phyloP scores from a whole-genome alignment of 257 asterid genomes.

The Plantago ovata region DNA sequence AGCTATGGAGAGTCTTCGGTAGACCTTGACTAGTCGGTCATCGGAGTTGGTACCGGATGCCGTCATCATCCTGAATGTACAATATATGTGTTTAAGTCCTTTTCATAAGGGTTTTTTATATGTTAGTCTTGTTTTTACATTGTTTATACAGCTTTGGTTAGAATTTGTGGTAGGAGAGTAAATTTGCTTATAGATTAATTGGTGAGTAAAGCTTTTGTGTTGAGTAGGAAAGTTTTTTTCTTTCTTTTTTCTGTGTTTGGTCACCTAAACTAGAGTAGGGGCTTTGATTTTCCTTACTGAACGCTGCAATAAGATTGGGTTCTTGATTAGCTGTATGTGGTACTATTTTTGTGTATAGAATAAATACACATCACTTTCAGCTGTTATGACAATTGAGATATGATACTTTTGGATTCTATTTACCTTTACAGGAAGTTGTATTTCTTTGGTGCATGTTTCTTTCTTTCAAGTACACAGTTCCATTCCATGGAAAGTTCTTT shows the following conservation, averaged over 20 bases:
- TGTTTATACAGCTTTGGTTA: slow-evolving; percentile 40
- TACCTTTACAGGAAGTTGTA: neutral
- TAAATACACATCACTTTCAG: slow-evolving; percentile 6
- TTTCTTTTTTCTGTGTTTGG: slow-evolving; percentile 28
- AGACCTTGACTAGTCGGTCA: slow-evolving; percentile 24
- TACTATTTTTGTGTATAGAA: neutral
- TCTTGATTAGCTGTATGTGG: slow-evolving; percentile 14
- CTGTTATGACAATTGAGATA: neutral
- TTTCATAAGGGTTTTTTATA: neutral
- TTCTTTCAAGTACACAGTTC: neutral
- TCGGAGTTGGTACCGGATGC: slow-evolving; percentile 5
- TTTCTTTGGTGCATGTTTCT: neutral
- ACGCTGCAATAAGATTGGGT: slow-evolving; percentile 20
- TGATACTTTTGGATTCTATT: slow-evolving; percentile 3
- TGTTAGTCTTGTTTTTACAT: slow-evolving; percentile 25
- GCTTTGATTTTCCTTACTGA: slow-evolving; percentile 17
- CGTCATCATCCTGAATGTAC: slow-evolving; percentile 27
- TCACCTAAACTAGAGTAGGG: slow-evolving; percentile 34
- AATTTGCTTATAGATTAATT: slow-evolving; percentile 29
- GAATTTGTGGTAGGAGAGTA: slow-evolving; percentile 25
- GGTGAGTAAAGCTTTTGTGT: slow-evolving; percentile 22
- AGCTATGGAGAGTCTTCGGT: slow-evolving; percentile 73
- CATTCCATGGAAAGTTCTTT: neutral
- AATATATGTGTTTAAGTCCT: slow-evolving; percentile 22
- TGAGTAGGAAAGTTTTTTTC: slow-evolving; percentile 3